Percentiles rank a stretch among this genome's conserved stretches.
phyloP scores from a whole-genome alignment of 176 grass and related monocot genomes.

The Panicum miliaceum region DNA sequence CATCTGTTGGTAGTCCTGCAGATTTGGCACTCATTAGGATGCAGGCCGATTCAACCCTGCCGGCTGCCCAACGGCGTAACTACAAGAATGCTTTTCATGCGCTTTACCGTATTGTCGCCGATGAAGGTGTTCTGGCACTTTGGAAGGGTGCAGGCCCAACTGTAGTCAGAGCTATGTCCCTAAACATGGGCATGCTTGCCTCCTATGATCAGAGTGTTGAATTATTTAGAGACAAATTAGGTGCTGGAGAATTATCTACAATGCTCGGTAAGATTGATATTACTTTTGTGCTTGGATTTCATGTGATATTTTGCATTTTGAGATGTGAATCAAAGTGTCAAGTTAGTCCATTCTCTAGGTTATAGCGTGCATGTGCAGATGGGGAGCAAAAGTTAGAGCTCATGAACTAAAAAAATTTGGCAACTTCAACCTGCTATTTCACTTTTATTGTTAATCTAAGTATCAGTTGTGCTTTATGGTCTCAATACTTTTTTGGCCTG shows the following conservation, averaged over 20 bases:
- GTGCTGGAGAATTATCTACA: slow-evolving; percentile 79
- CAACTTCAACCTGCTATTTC: background rate
- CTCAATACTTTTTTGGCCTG: background rate
- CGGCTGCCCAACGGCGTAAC: slow-evolving; percentile 66
- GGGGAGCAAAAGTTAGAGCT: background rate
- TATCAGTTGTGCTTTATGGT: background rate
- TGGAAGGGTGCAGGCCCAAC: slow-evolving; percentile 96
- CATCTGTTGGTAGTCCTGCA: slow-evolving; percentile 80
- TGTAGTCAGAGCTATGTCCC: slow-evolving; percentile 87
- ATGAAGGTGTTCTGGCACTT: slow-evolving; percentile 91
- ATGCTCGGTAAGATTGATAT: slow-evolving; percentile 65
- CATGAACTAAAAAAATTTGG: background rate
- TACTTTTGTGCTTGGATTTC: background rate
- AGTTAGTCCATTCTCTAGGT: background rate
- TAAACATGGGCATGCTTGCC: slow-evolving; percentile 98
- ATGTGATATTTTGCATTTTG: slow-evolving; percentile 2
- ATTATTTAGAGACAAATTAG: slow-evolving; percentile 79
- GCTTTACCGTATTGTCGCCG: slow-evolving; percentile 72
- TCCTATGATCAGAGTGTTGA: slow-evolving; percentile 94
- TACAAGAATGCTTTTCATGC: slow-evolving; percentile 96
- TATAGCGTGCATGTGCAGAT: background rate
- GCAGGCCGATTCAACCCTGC: slow-evolving; percentile 95
- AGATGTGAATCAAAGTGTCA: slow-evolving; percentile 9
- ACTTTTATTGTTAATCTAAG: background rate
- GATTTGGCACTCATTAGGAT: slow-evolving; percentile 93